Conservation (phyloP, 2,329 filamentous ascomycete species). For the Neospermospora avenae region DNA sequence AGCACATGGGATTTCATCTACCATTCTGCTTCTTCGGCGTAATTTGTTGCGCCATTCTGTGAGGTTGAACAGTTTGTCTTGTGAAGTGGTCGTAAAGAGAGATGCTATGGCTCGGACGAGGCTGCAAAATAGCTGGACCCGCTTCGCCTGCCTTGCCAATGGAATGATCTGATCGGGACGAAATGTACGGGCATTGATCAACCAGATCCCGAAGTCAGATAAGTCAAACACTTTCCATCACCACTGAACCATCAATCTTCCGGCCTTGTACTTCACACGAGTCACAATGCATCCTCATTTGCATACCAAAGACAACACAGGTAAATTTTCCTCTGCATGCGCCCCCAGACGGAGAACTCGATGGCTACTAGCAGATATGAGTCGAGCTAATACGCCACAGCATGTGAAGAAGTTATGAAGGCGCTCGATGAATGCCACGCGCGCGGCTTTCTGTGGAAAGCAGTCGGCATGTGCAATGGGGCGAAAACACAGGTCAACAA, state of each 20-base stretch:
- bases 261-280: not conserved
- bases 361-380: not conserved
- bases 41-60: slow-evolving; percentile 35
- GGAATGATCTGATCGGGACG: slow-evolving; percentile 1
- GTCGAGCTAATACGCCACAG: slow-evolving; percentile 46
- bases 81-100: slow-evolving; percentile 14
- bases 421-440: slow-evolving; percentile 95
- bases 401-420: slow-evolving; percentile 90
- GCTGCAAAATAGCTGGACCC: slow-evolving; percentile 12
- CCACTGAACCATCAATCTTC: not conserved
- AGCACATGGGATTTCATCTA: slow-evolving; percentile 4
- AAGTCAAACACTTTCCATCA: slow-evolving; percentile 8
- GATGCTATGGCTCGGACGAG: slow-evolving; percentile 11
- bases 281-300: slow-evolving; percentile 91
- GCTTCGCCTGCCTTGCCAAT: slow-evolving; percentile 9
- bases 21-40: slow-evolving; percentile 37
- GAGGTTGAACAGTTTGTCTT: not conserved
- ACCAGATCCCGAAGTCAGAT: slow-evolving; percentile 3
- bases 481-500: slow-evolving; percentile 80
- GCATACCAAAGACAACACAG: slow-evolving; percentile 86
- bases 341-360: not conserved
- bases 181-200: not conserved
- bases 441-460: slow-evolving; percentile 87
- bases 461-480: slow-evolving; percentile 83
- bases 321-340: slow-evolving; percentile 46